Evolutionary conservation across 257 asterid genomes (phyloP).

Genomic region (Orobanche coerulescens): DNA sequence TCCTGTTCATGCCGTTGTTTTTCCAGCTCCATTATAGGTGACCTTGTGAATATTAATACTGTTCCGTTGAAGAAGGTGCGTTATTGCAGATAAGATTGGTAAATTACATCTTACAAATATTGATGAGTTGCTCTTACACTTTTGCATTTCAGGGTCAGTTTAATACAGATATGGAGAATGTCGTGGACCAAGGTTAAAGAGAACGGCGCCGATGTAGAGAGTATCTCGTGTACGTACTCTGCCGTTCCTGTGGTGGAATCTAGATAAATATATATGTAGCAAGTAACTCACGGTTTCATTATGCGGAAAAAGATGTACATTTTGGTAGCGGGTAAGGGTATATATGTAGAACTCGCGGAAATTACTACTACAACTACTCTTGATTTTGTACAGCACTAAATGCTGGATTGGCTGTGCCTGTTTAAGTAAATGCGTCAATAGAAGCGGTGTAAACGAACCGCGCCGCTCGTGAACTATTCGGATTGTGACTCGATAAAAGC

Average conservation of each 20-base stretch:
- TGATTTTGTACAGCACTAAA: too few relatives aligned
- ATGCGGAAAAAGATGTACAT: conserved; percentile 9
- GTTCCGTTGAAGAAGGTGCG: too few relatives aligned
- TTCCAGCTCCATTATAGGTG: too few relatives aligned
- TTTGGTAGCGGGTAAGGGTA: neutral
- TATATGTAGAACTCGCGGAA: neutral
- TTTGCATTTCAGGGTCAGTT: conserved; percentile 51
- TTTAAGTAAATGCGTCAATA: too few relatives aligned
- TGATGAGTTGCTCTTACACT: conserved; percentile 1
- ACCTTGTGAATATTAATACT: neutral
- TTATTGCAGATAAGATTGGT: too few relatives aligned
- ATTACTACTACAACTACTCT: conserved; percentile 8
- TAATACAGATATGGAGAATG: conserved; percentile 60
- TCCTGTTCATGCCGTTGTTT: neutral
- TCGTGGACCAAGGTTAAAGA: conserved; percentile 58
- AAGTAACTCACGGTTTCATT: too few relatives aligned
- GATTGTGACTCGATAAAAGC: too few relatives aligned
- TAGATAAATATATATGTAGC: conserved; percentile 10
- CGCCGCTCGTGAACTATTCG: too few relatives aligned
- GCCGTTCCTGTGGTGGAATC: conserved; percentile 47
- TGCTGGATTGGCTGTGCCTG: too few relatives aligned
- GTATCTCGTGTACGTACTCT: conserved; percentile 37
- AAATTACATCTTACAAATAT: neutral
- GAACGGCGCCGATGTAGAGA: conserved; percentile 42
- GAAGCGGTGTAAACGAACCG: too few relatives aligned